Conservation (phyloP, 345 rosid species). For the Excoecaria agallocha region DNA sequence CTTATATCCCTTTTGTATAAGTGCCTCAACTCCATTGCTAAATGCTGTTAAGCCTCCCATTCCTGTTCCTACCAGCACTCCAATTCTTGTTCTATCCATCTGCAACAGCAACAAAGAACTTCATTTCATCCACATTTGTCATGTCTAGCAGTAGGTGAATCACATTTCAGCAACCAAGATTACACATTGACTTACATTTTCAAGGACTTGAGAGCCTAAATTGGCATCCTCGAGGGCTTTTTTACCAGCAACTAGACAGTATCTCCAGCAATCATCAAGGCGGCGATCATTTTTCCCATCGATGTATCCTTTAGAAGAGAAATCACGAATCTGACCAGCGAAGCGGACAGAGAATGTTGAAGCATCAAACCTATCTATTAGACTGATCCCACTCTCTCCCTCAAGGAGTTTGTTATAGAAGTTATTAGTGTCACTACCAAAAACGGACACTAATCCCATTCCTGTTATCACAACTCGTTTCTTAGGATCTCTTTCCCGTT, state of each 20-base stretch:
- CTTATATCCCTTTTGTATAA: conserved; percentile 49
- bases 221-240: conserved; percentile 54
- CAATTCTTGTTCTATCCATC: conserved; percentile 58
- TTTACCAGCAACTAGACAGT: conserved; percentile 62
- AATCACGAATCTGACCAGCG: conserved; percentile 61
- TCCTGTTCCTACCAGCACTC: conserved; percentile 68
- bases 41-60: conserved; percentile 65
- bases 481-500: conserved; percentile 52
- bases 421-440: conserved; percentile 44
- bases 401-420: conserved; percentile 54
- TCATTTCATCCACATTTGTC: background rate
- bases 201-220: conserved; percentile 48
- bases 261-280: conserved; percentile 69
- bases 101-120: conserved; percentile 6
- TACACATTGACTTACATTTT: conserved; percentile 33
- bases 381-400: conserved; percentile 65
- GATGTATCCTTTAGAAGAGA: conserved; percentile 59
- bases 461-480: conserved; percentile 61
- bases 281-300: conserved; percentile 66
- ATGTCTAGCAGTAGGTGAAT: too few species aligned
- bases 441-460: conserved; percentile 62
- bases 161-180: background rate
- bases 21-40: conserved; percentile 49
- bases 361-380: conserved; percentile 62
- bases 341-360: conserved; percentile 50